Percentiles rank a stretch among this genome's conserved stretches.
Conservation (phyloP, 164 flowering plant species). For the Protea cynaroides region DNA sequence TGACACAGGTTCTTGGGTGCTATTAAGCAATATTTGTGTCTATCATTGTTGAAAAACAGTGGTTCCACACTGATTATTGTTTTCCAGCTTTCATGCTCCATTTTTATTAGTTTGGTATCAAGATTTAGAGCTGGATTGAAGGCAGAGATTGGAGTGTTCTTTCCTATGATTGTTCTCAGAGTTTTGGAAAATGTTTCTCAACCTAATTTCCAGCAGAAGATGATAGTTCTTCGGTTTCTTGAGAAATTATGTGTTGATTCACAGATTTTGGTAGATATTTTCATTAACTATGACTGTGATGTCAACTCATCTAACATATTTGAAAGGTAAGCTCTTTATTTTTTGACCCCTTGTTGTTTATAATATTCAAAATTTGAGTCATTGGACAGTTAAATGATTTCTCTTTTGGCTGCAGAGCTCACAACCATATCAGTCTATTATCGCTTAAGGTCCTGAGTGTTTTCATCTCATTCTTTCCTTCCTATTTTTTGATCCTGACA, state of each 20-base stretch:
- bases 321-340: slow-evolving; percentile 62
- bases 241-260: slow-evolving; percentile 91
- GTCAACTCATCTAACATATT: slow-evolving; percentile 93
- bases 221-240: slow-evolving; percentile 89
- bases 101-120: slow-evolving; percentile 89
- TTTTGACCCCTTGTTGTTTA: background rate
- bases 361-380: background rate
- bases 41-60: slow-evolving; percentile 95
- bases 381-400: background rate
- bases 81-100: slow-evolving; percentile 98
- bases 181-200: slow-evolving; percentile 95
- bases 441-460: background rate
- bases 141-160: slow-evolving; percentile 99
- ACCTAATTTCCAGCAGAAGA: slow-evolving; percentile 97
- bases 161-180: slow-evolving; percentile 98
- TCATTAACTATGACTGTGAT: slow-evolving; percentile 94
- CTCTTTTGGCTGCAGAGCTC: background rate
- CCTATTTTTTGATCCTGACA: slow-evolving; percentile 22
- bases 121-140: slow-evolving; percentile 97
- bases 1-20: slow-evolving; percentile 94
- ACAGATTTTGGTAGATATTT: slow-evolving; percentile 88
- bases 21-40: slow-evolving; percentile 91
- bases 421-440: background rate
- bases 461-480: background rate
- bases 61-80: slow-evolving; percentile 94